Base-by-base conservation (phyloP, 192 early-diverging fungal genomes). In the Physocladia obscura region DNA sequence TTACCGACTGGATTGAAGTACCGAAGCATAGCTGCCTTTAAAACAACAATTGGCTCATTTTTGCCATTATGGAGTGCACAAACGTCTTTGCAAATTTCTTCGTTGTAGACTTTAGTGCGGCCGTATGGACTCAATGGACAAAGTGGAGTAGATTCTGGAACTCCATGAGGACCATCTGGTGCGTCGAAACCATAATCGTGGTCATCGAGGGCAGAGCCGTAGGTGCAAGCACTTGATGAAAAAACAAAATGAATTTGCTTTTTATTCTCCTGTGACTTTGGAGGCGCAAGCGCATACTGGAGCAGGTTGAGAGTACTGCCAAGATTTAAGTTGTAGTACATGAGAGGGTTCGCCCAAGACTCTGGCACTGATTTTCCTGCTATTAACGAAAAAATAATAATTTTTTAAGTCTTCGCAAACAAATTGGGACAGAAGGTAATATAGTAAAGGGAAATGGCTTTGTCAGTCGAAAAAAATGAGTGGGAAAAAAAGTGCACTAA, bases 1-100 rank as follows among this genome's bases (percentile, higher is more conserved):
- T 67, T 93, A 40, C 93, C 93, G 0, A 88, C 85, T 30, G 93
- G 90, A 79, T 95, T 95, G 56, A 95, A 95, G 77, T 92, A 95
- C 15, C 94, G 74, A 8, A 72, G 36, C 11, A 74, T 69, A 13
- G 29, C 56, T 29, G 64, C 54, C 21, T 44, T 49, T 24, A 24
- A 27, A 17, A 15, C 32, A 21, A 24, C 64, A 30, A 39, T 4
- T 17, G 6, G 4, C n/a, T n/a, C n/a, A 22, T 68, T 68, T 29
- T n/a, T 1, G 26, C 30, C 31, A n/a, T n/a, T 35, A 22, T 57
- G 22, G 8, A 27, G 54, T 36, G 5, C n/a, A 44, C 74, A 76
- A 30, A 67, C 40, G 64, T 76, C 73, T 26, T 49, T 32, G 34
- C 93, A 79, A 30, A 93, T 89, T 70, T 86, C 87, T 71, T 95